Evolutionary conservation across 768 basidiomycete species (phyloP), one percentile per base, ranked within the genome.

Genomic region (Neoboletus brunneissimus): DNA sequence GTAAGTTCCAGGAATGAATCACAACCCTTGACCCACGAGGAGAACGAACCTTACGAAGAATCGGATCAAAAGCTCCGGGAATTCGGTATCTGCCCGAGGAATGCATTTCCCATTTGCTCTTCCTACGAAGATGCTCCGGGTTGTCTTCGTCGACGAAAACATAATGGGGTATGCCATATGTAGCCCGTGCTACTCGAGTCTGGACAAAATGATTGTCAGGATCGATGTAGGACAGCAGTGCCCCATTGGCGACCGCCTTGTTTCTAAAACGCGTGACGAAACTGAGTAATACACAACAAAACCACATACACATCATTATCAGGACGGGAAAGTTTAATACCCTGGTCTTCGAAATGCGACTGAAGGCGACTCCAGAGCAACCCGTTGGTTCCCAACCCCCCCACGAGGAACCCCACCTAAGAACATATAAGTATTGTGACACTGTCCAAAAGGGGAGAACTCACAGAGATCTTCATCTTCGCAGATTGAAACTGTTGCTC

Each of bases 361-460:
- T 47, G 47, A 12, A 63, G 44, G 5, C 32, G 51, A 38, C 31
- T 25, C 52, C 57, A 56, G 11, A 64, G 41, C 27, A 37, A 51
- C 10, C 51, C 45, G 13, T 57, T 64, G 3, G 38, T 41, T 16
- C 50, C 51, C 3, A 57, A 3, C 5, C 61, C 61, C 8, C 59
- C 61, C 0, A 62, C 55, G 6, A 61, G 46, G 22, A 62, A 62
- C 10, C 27, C 61, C 35, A 23, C 44, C 60, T 62, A 4, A 8
- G 23, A 43, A 18, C 8, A n/a, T 13, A 18, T 18, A 10, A n/a
- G n/a, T 6, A 10, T 42, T 8, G 12, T 16, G n/a, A 32, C 32
- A 8, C n/a, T 6, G 13, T 11, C 10, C 11, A 8, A 40, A n/a
- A 32, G 8, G 20, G 9, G 15, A 16, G 18, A 38, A 20, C 59